Evolutionary conservation across 805 yeast species (phyloP), one percentile per base, ranked within the genome.

Genomic region (Candida tammaniensis): DNA sequence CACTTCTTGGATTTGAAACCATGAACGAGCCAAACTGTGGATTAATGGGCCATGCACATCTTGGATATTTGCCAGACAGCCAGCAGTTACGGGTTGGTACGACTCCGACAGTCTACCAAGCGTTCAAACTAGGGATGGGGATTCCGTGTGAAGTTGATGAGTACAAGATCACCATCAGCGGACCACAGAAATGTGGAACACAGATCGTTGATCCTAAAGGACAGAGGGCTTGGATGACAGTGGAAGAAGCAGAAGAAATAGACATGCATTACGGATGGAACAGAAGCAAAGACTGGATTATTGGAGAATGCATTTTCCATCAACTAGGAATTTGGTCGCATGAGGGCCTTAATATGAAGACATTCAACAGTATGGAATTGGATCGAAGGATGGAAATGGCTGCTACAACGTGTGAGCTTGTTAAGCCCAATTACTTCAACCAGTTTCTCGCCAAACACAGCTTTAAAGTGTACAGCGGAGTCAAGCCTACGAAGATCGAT

Each of bases 21-120:
- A 55, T 89, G 62, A 89, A 89, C 54, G 97, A 89, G 55, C 96
- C 96, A 5, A 82, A 77, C 47, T 54, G 67, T 33, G 97, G 97
- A 0, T 71, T 80, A 33, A 69, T 82, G 26, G 95, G 93, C 0
- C 70, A 71, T 31, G 59, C 61, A 3, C 70, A 85, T 51, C 57
- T 89, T 19, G 64, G 64, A 7, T 47, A 46, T 1, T 52, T 80
- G 14, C 89, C 93, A 0, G 62, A 70, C 4, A 63, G 61, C 4
- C 86, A 84, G 49, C 80, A 80, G 36, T 69, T 91, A 31, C 73
- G 82, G 38, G 68, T 87, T 3, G 91, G 89, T 2, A 79, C 91
- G 1, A 78, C 88, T 0, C 98, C 98, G 0, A 82, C 95, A 0
- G 80, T 82, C 0, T 77, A 79, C 43, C 84, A 91, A 58, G 62